Evolutionary conservation across 768 basidiomycete genomes (phyloP).

Genomic region (Coprinopsis strossmayeri): DNA sequence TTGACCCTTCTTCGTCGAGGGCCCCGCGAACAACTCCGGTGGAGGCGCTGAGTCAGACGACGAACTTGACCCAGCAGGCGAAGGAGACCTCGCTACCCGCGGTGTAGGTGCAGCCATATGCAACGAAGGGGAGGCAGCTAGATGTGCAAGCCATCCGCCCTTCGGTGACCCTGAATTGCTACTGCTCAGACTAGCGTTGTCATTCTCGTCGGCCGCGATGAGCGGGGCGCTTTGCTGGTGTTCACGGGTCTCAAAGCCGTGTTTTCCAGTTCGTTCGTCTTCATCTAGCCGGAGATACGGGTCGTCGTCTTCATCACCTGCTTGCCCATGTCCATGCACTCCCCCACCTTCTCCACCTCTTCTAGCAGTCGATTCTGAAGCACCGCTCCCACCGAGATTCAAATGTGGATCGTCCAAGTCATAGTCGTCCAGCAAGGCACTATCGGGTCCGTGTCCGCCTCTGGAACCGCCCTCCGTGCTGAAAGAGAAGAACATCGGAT

Average conservation of each 20-base stretch:
- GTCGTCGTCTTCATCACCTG: constrained; percentile 56
- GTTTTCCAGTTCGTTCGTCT: constrained; percentile 36
- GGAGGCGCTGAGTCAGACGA: constrained; percentile 37
- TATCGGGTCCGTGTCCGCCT: constrained; percentile 38
- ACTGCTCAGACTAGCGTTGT: constrained; percentile 13
- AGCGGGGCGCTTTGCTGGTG: constrained; percentile 32
- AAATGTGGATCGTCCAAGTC: constrained; percentile 65
- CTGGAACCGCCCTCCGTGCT: constrained; percentile 65
- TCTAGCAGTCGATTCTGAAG: constrained; percentile 13
- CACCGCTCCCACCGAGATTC: constrained; percentile 41
- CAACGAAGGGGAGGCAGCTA: constrained; percentile 53
- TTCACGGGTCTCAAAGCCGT: constrained; percentile 21
- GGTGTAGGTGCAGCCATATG: constrained; percentile 6
- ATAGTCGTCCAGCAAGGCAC: constrained; percentile 47
- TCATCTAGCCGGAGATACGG: constrained; percentile 77
- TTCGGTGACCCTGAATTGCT: constrained; percentile 27
- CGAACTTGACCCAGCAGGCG: constrained; percentile 38
- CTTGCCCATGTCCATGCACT: constrained; percentile 14
- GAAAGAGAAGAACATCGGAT: constrained; percentile 87
- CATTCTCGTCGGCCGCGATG: constrained; percentile 25
- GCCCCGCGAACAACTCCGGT: constrained; percentile 32
- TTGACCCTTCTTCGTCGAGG: constrained; percentile 12
- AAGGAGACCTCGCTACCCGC: constrained; percentile 22
- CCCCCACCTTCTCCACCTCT: constrained; percentile 16
- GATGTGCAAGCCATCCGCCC: constrained; percentile 69